phyloP scores from a whole-genome alignment of 176 grass and related monocot genomes.

The Aegilops umbellulata region DNA sequence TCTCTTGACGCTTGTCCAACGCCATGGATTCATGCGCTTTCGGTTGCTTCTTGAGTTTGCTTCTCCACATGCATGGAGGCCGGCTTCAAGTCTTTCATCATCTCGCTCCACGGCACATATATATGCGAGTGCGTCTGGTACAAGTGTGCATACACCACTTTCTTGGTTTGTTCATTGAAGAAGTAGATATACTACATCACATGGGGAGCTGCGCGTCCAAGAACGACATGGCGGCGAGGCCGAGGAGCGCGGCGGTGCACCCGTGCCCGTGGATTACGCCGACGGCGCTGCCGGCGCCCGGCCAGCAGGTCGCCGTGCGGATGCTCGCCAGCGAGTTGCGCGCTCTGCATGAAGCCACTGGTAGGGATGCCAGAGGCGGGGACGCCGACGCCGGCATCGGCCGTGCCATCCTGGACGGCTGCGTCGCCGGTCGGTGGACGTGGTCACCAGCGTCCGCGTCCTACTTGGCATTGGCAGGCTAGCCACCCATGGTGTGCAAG shows the following conservation, averaged over 20 bases:
- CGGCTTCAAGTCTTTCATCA: not conserved
- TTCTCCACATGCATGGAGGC: slow-evolving; percentile 2
- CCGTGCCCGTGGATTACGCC: slow-evolving; percentile 44
- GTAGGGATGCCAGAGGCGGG: not conserved
- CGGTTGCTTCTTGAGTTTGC: slow-evolving; percentile 19
- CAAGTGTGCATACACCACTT: not conserved
- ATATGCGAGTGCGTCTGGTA: not conserved
- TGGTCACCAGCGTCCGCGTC: slow-evolving; percentile 35
- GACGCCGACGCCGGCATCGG: slow-evolving; percentile 1
- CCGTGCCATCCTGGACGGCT: slow-evolving; percentile 61
- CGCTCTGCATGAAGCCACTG: slow-evolving; percentile 4
- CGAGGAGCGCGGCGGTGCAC: slow-evolving; percentile 32
- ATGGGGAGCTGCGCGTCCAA: slow-evolving; percentile 49
- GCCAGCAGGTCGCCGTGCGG: slow-evolving; percentile 50
- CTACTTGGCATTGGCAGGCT: not conserved
- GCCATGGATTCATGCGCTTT: not conserved
- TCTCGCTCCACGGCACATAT: not conserved
- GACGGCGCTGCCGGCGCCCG: not conserved
- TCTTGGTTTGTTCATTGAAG: not conserved
- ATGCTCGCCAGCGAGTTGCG: slow-evolving; percentile 58
- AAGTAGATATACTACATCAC: not conserved
- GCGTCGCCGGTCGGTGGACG: slow-evolving; percentile 54
- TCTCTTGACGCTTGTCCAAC: slow-evolving; percentile 64
- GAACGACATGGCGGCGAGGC: not conserved
- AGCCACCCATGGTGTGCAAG: not conserved